Base-by-base conservation (phyloP, 441 rosid genomes). In the Aquilaria agallochum region DNA sequence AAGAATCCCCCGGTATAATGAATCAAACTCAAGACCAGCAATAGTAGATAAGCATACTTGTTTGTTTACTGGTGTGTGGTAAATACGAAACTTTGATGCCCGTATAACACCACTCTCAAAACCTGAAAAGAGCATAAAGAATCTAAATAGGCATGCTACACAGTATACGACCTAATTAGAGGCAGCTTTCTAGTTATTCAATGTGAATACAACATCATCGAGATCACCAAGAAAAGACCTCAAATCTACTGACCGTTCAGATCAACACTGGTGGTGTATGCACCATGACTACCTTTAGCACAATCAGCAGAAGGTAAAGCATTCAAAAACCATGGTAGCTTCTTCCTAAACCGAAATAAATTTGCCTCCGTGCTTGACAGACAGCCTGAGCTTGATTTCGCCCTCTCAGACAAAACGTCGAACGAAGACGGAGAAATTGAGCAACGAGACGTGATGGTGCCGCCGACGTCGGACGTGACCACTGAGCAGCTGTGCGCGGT, bases 271-370 rank as follows among this genome's bases (percentile, higher is more conserved):
- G 64, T 80, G 2, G 90, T 77, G 68, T 87, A 87, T 63, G 94
- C 94, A 69, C 94, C 94, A 72, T 79, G 94, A 50, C 94, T 90
- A 71, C 90, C 94, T 80, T 87, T 87, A 54, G 94, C 94, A 78
- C 94, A 87, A 72, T 87, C 94, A 71, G 94, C 88, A 5, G 93
- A 87, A 6, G 93, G 93, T 68, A 87, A 70, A 32, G 93, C 86
- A 66, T 75, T 69, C 36, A 87, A 81, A 71, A 84, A 87, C 93
- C 93, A 87, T 44, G 93, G 93, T 62, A 87, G 83, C 76, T 87
- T 87, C 76, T 84, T 85, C 66, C 68, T 79, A 55, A 87, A 84
- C 20, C 20, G 1, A 20, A 20, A 20, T 20, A 20, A 20, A 20
- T 20, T 20, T 20, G 27, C 27, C 27, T 20, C 27, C 27, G 1